These are phyloP conservation scores for Talaromyces sp. DNA, from an alignment of 2,329 filamentous ascomycete genomes.

Conservation along the genomic window DNA sequence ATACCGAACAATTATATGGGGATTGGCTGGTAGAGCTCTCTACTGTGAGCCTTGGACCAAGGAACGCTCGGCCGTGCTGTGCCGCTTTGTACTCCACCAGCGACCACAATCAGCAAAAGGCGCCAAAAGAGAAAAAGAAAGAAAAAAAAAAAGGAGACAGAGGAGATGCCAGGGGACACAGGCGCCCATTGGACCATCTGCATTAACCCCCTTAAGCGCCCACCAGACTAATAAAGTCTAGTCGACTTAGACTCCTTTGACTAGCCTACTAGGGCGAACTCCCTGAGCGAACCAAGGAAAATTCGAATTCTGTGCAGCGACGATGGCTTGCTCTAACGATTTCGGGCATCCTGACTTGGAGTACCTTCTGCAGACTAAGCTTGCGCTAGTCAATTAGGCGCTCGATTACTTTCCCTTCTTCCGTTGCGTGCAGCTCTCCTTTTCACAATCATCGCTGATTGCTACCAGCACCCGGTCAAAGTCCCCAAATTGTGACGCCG, in stretches of 20 bases:
- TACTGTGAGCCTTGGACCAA: neutral
- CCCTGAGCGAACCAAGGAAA: constrained; percentile 1
- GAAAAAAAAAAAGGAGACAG: constrained; percentile 2
- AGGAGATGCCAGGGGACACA: neutral
- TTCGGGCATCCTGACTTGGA: neutral
- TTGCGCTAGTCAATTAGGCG: neutral
- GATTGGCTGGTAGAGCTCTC: neutral
- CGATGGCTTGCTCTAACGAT: constrained; percentile 9
- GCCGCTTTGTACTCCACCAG: constrained; percentile 5
- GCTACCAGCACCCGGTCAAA: neutral
- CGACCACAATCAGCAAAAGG: neutral
- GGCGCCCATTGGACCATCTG: constrained; percentile 1
- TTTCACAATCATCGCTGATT: neutral
- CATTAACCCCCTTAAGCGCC: constrained; percentile 8
- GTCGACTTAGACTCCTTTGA: constrained; percentile 5
- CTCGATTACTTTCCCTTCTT: neutral
- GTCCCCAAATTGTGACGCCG: neutral
- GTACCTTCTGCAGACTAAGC: constrained; percentile 4
- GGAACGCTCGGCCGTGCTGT: neutral
- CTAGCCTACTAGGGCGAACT: constrained; percentile 1
- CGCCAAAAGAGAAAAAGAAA: neutral
- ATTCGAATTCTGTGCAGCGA: constrained; percentile 1
- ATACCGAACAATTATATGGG: neutral
- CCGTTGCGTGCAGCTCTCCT: neutral
- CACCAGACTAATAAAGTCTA: constrained; percentile 1